These are phyloP conservation scores for Lasiodiplodia theobromae DNA, from an alignment of 2,329 filamentous ascomycete genomes.

Conservation along the genomic window DNA sequence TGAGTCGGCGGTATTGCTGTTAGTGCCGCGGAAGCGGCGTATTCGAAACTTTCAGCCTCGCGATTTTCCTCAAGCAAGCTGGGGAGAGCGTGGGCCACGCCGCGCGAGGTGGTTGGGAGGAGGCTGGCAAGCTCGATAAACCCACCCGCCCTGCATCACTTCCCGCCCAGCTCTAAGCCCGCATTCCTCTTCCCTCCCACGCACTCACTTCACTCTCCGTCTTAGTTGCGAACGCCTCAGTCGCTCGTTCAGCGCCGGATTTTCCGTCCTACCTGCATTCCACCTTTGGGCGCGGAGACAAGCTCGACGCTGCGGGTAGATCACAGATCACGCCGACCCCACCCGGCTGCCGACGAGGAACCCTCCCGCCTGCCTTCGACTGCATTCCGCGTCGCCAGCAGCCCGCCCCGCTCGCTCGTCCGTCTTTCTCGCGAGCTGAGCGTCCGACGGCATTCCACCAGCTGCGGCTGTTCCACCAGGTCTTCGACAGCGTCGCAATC, in stretches of 20 bases:
- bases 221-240: conserved; percentile 16
- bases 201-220: conserved; percentile 5
- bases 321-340: conserved; percentile 13
- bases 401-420: conserved; percentile 8
- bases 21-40: not conserved
- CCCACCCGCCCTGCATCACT: conserved; percentile 23
- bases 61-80: conserved; percentile 14
- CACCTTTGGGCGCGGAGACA: not conserved
- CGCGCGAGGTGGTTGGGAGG: conserved; percentile 22
- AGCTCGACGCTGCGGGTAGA: conserved; percentile 11
- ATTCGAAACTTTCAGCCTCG: conserved; percentile 16
- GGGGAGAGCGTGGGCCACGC: conserved; percentile 22
- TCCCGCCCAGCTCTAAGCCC: conserved; percentile 2
- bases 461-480: not conserved
- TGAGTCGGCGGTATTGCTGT: not conserved
- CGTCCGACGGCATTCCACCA: conserved; percentile 13
- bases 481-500: not conserved
- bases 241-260: conserved; percentile 24
- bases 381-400: conserved; percentile 5
- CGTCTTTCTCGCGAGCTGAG: conserved; percentile 5
- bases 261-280: not conserved
- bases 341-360: not conserved
- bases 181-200: conserved; percentile 18
- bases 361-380: not conserved
- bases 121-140: conserved; percentile 24